phyloP scores from a whole-genome alignment of 176 grass and related monocot genomes.

The Hyparrhenia diplandra region DNA sequence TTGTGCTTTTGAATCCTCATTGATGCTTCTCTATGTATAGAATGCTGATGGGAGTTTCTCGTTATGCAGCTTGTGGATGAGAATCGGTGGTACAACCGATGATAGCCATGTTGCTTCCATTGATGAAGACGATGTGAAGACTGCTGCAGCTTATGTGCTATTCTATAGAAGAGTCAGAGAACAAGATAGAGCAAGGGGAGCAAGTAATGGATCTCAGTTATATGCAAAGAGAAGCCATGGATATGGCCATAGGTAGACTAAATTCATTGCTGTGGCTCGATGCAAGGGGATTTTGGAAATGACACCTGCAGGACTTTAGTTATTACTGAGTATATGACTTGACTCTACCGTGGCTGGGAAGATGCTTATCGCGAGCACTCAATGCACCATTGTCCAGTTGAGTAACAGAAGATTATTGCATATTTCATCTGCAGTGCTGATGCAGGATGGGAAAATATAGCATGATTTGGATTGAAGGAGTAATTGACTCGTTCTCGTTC shows the following conservation, averaged over 20 bases:
- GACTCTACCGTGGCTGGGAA: not conserved
- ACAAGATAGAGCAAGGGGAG: slow-evolving; percentile 40
- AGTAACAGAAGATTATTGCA: not conserved
- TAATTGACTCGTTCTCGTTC: slow-evolving; percentile 9
- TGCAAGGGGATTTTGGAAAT: slow-evolving; percentile 4
- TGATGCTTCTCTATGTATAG: not conserved
- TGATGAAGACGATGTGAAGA: slow-evolving; percentile 91
- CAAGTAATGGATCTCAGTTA: slow-evolving; percentile 49
- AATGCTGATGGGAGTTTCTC: slow-evolving; percentile 20
- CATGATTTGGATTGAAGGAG: not conserved
- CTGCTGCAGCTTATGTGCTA: slow-evolving; percentile 91
- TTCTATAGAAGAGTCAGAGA: slow-evolving; percentile 84
- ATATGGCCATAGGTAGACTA: slow-evolving; percentile 52
- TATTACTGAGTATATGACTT: not conserved
- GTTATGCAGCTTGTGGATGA: slow-evolving; percentile 80
- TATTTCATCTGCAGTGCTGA: not conserved
- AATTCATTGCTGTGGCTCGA: slow-evolving; percentile 5
- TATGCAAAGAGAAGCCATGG: slow-evolving; percentile 44
- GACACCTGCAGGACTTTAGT: not conserved
- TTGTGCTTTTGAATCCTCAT: not conserved
- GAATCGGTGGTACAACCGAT: slow-evolving; percentile 89
- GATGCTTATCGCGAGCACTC: not conserved
- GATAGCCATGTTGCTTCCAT: slow-evolving; percentile 88
- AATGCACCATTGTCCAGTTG: not conserved
- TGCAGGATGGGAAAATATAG: slow-evolving; percentile 5